Percentiles rank a stretch among this genome's conserved stretches.
Conservation (phyloP, 306 rosid genomes). For the Cercis canadensis region DNA sequence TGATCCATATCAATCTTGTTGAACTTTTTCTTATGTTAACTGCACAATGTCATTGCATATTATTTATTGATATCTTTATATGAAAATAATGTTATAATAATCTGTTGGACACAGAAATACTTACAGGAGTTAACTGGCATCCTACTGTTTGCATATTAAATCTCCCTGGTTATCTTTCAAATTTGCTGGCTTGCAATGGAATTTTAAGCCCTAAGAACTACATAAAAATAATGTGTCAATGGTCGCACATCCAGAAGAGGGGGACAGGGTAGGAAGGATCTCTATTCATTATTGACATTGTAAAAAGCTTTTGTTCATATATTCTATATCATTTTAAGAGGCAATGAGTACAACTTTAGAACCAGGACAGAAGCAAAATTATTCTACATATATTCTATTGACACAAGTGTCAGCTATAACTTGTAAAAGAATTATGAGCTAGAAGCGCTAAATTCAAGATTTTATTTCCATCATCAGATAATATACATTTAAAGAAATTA, state of each 20-base stretch:
- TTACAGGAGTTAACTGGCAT: not conserved
- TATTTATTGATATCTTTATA: not conserved
- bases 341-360: too few species aligned
- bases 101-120: not conserved
- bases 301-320: too few species aligned
- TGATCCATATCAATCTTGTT: not conserved
- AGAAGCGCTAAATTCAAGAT: too few species aligned
- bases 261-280: too few species aligned
- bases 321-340: too few species aligned
- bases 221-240: too few species aligned
- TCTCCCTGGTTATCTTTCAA: not conserved
- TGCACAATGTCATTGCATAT: not conserved
- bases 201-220: not conserved
- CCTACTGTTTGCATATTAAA: not conserved
- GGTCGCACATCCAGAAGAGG: too few species aligned
- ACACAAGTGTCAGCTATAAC: too few species aligned
- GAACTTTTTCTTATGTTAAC: not conserved
- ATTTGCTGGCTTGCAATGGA: not conserved
- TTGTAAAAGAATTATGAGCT: too few species aligned
- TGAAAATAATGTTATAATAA: not conserved
- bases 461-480: slow-evolving; percentile 26
- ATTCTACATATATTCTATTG: too few species aligned
- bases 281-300: too few species aligned
- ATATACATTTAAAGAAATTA: slow-evolving; percentile 18
- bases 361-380: too few species aligned